Evolutionary conservation across 257 asterid species (phyloP).

Genomic region (Linderniella brevidens): DNA sequence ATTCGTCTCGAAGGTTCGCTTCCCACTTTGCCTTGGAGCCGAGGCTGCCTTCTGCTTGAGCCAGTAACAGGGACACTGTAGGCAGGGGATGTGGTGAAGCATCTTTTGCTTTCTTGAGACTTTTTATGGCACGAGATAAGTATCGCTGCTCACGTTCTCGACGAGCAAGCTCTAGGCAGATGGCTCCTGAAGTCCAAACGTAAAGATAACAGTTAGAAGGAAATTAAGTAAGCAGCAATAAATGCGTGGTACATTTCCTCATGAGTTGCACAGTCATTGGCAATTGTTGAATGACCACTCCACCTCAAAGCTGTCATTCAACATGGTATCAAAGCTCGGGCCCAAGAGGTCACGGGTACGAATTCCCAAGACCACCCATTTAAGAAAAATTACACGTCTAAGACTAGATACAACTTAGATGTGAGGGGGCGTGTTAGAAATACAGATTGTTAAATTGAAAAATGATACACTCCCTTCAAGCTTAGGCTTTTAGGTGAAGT

Average conservation of each 20-base stretch:
- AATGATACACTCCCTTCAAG: no score
- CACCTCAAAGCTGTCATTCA: no score
- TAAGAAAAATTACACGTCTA: no score
- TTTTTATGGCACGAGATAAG: slow-evolving; percentile 45
- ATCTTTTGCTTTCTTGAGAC: slow-evolving; percentile 62
- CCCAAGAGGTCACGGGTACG: no score
- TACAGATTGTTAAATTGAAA: no score
- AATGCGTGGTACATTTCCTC: not conserved
- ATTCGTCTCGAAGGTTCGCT: slow-evolving; percentile 50
- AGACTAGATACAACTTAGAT: no score
- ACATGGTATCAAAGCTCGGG: no score
- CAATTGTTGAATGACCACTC: not conserved
- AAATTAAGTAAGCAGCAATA: not conserved
- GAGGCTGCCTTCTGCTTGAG: slow-evolving; percentile 89
- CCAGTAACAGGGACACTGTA: slow-evolving; percentile 49
- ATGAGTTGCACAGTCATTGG: no score
- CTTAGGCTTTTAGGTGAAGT: no score
- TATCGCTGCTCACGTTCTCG: slow-evolving; percentile 54
- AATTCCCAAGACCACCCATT: no score
- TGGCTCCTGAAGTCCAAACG: slow-evolving; percentile 31
- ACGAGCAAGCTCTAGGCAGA: slow-evolving; percentile 84
- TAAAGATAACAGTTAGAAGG: slow-evolving; percentile 1
- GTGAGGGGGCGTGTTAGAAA: no score
- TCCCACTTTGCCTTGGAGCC: slow-evolving; percentile 69
- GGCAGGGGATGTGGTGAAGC: slow-evolving; percentile 37